Base-by-base conservation (phyloP, 1,284 basidiomycete species). In the Marasmius sp. region DNA sequence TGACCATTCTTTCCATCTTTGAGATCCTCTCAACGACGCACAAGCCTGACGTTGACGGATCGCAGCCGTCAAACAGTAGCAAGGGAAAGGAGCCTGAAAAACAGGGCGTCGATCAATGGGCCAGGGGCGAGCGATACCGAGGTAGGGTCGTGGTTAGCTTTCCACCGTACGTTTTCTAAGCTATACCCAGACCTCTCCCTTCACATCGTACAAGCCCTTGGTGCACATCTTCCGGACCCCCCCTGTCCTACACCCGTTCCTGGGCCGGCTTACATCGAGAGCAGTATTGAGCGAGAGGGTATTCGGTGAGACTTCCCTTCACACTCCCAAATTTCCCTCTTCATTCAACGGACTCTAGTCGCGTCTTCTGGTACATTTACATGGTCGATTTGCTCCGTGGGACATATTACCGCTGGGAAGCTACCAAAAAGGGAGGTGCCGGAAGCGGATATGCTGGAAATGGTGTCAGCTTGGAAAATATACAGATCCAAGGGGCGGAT, bases 351-450 rank as follows among this genome's bases (percentile, higher is more conserved):
- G 49, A 2, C 37, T 43, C 11, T 37, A 65, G 64, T 49, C 85
- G 91, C 59, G 85, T 89, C 61, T 92, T 92, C 72, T 93, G 91
- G 91, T 75, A 91, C 58, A 84, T 91, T 59, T 85, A 87, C 69
- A 75, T 86, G 59, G 73, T 82, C 58, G 84, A 87, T 69, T 75
- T 81, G 64, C 75, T 82, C 62, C 72, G 64, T 8, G 59, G 45
- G 41, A 64, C 64, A 36, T 65, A 65, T 51, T 64, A 63, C 39
- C 59, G 59, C 33, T 61, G 61, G 48, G 60, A 62, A 20, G 54
- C 53, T 41, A 16, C 41, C 11, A 47, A 58, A 43, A 57, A 55
- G 16, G 62, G 60, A 3, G 58, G 61, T 37, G 60, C 58, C 56
- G 60, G 59, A 27, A 41, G 54, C 43, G 61, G 60, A 36, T 63